Percentiles rank a stretch among this genome's conserved stretches.
Conservation (phyloP, 2,329 filamentous ascomycete genomes). For the Diplodia sapinea region DNA sequence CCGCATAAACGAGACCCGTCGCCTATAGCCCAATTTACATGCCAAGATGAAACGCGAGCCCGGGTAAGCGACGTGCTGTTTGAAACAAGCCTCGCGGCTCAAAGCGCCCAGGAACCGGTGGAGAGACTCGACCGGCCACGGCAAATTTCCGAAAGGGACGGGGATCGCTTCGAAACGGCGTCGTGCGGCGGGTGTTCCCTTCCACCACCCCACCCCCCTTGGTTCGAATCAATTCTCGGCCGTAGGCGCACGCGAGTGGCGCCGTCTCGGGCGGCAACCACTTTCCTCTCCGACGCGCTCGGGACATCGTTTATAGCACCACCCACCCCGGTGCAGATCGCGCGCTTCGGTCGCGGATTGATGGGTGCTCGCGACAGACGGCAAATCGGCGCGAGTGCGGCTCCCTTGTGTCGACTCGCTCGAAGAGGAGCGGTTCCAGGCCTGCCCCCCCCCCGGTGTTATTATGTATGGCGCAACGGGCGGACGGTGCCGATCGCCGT, state of each 20-base stretch:
- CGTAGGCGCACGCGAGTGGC: background rate
- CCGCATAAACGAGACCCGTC: slow-evolving; percentile 17
- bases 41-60: slow-evolving; percentile 24
- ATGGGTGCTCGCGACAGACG: slow-evolving; percentile 8
- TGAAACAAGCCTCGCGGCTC: slow-evolving; percentile 22
- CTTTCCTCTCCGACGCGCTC: background rate
- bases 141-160: slow-evolving; percentile 27
- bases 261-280: background rate
- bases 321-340: slow-evolving; percentile 14
- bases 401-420: slow-evolving; percentile 2
- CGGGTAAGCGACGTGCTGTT: slow-evolving; percentile 16
- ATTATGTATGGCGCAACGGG: background rate
- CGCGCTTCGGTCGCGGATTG: slow-evolving; percentile 27
- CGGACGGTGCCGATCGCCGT: background rate
- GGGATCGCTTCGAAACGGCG: slow-evolving; percentile 17
- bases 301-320: slow-evolving; percentile 2
- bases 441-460: background rate
- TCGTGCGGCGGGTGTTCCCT: background rate
- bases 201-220: background rate
- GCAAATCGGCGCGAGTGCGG: background rate
- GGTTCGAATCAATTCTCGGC: background rate
- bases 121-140: background rate
- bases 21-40: slow-evolving; percentile 7
- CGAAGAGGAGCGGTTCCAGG: background rate
- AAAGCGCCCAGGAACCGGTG: background rate